A percentile compares a stretch with the other conserved stretches of the same genome.
Conservation (phyloP, 371 early-diverging fungal genomes). For the Mortierella sp. region DNA sequence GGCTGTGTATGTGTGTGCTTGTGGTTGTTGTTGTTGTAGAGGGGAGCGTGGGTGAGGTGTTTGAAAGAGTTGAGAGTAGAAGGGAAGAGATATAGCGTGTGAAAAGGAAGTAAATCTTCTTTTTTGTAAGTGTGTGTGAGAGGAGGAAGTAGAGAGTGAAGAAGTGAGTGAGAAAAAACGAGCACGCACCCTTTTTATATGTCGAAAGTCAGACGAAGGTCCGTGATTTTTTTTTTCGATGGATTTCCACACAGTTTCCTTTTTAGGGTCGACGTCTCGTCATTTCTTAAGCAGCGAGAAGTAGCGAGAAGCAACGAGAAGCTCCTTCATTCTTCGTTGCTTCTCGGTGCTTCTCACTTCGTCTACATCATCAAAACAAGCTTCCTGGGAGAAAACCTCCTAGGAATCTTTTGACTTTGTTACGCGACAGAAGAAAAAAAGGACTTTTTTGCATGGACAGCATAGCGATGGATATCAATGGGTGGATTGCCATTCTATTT, state of each 20-base stretch:
- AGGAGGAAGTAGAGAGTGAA: not conserved
- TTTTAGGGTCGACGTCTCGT: too few species aligned
- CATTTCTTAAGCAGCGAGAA: too few species aligned
- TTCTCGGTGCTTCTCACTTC: too few species aligned
- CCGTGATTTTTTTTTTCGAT: slow-evolving; percentile 3
- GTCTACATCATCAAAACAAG: too few species aligned
- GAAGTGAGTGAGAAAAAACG: not conserved
- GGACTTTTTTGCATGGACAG: too few species aligned
- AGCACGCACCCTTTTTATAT: slow-evolving; percentile 11
- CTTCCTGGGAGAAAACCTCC: too few species aligned
- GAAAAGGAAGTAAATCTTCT: not conserved
- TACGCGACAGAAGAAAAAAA: too few species aligned
- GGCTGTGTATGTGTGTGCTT: not conserved
- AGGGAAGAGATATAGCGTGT: not conserved
- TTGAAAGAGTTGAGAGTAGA: not conserved
- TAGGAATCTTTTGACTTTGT: too few species aligned
- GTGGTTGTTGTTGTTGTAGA: not conserved
- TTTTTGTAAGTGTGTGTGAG: slow-evolving; percentile 1
- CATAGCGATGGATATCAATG: too few species aligned
- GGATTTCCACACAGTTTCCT: slow-evolving; percentile 9
- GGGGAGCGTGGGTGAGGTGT: not conserved
- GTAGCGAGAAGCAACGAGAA: too few species aligned
- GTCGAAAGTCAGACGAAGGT: too few species aligned
- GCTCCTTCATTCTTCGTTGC: too few species aligned
- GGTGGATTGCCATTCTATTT: not conserved